Percentiles rank a stretch among this genome's conserved stretches.
Conservation (phyloP, 2,329 filamentous ascomycete species). For the Septoria linicola region DNA sequence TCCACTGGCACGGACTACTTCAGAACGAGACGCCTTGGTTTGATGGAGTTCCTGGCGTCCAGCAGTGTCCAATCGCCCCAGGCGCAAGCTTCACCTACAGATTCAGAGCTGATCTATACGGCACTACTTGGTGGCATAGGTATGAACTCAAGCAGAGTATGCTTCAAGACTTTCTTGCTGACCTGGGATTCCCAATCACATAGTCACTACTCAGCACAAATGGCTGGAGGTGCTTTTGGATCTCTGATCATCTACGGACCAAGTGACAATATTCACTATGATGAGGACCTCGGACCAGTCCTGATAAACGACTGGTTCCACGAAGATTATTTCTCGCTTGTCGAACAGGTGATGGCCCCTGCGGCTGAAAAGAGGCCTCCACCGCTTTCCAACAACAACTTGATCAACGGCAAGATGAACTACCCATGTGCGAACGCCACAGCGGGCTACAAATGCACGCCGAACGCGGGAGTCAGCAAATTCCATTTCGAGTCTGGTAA, state of each 20-base stretch:
- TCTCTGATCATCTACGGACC: constrained; percentile 48
- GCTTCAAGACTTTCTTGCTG: constrained; percentile 35
- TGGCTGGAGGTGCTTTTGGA: constrained; percentile 44
- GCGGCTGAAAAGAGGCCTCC: constrained; percentile 24
- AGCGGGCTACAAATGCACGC: constrained; percentile 28
- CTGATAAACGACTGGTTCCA: constrained; percentile 48
- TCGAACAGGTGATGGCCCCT: constrained; percentile 36
- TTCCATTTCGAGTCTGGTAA: constrained; percentile 44
- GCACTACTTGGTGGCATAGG: constrained; percentile 28
- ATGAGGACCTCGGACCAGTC: constrained; percentile 46
- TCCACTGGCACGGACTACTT: constrained; percentile 54
- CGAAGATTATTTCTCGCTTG: constrained; percentile 33
- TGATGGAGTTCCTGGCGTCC: constrained; percentile 50
- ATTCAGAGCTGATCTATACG: constrained; percentile 45
- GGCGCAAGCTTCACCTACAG: constrained; percentile 40
- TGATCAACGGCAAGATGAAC: constrained; percentile 33
- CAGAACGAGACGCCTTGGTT: constrained; percentile 55
- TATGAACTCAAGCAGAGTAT: neutral
- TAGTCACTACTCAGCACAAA: constrained; percentile 44
- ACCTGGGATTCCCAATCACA: neutral
- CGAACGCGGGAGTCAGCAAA: constrained; percentile 37
- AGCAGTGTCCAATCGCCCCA: constrained; percentile 48
- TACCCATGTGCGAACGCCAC: constrained; percentile 36
- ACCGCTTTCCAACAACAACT: constrained; percentile 33
- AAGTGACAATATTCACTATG: constrained; percentile 41